Base-by-base conservation (phyloP, 208 protist species). In the Porcisia hertigi region DNA sequence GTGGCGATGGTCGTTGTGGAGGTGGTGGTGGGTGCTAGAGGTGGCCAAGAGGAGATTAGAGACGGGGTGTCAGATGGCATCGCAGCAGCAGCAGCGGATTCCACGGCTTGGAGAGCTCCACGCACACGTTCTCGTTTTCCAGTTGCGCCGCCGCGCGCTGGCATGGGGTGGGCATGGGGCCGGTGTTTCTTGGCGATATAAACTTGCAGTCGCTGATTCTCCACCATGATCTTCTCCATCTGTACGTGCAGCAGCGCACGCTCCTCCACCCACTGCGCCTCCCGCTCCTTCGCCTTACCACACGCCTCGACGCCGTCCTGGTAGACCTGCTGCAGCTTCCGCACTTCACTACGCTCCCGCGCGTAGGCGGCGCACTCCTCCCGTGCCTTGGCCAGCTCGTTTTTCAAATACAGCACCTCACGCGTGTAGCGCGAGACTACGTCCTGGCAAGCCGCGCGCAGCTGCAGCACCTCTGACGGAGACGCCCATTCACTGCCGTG, bases 181-280 rank as follows among this genome's bases (percentile, higher is more conserved):
- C 64, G 64, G 63, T 84, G 75, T 54, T 82, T 75, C 73, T 82
- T 86, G 34, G 78, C 73, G 16, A 92, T 45, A 49, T 77, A 80
- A 5, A 88, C 83, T 69, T 83, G 84, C 76, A 95, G 81, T 25
- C 85, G 85, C 71, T 93, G 83, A 65, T 95, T 95, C 54, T 93
- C 91, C 5, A 93, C 73, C 60, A 75, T 59, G 14, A 94, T 72
- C 59, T 72, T 81, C 60, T 91, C 84, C 72, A 93, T 66, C 76
- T 93, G 82, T 57, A 96, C 62, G 52, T 80, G 83, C 47, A 89
- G 66, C 47, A 92, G 36, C 62, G 89, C 92, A 9, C 79, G 72
- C 73, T 96, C 92, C 74, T 91, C 92, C 23, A 65, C 55, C 89
- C 89, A 92, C 70, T 82, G n/a, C 23, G 64, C 53, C 63, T 84